A percentile compares a stretch with the other conserved stretches of the same genome.
phyloP scores from a whole-genome alignment of 2,329 filamentous ascomycete genomes.

The Seiridium cupressi region DNA sequence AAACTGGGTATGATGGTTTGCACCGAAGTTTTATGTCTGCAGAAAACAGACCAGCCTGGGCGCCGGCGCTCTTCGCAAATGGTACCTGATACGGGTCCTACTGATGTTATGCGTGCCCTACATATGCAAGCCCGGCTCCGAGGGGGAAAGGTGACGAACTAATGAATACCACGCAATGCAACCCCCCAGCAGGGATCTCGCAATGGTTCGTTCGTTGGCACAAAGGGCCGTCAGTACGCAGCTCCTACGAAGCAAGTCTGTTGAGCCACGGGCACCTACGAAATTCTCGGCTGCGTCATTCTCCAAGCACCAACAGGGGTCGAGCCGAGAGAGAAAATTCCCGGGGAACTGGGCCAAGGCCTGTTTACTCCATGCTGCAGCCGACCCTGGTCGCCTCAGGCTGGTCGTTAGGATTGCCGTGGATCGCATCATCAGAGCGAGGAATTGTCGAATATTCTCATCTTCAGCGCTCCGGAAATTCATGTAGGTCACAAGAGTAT shows the following conservation, averaged over 20 bases:
- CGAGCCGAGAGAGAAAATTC: background rate
- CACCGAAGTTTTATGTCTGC: background rate
- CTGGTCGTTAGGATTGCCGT: background rate
- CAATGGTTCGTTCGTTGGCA: too few relatives aligned
- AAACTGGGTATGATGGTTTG: background rate
- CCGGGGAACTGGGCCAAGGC: constrained; percentile 5
- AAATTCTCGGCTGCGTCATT: background rate
- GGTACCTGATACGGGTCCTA: too few relatives aligned
- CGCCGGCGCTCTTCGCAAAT: too few relatives aligned
- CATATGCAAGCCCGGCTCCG: too few relatives aligned
- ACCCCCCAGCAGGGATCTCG: too few relatives aligned
- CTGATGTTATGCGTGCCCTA: too few relatives aligned
- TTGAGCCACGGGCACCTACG: background rate
- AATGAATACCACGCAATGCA: too few relatives aligned
- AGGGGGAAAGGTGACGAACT: too few relatives aligned
- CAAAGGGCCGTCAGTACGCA: background rate
- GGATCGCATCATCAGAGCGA: background rate
- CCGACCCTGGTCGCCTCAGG: background rate
- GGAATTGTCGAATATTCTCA: background rate
- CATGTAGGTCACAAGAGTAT: background rate
- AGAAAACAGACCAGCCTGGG: background rate
- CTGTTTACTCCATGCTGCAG: background rate
- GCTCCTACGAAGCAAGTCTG: background rate
- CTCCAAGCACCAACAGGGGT: constrained; percentile 2
- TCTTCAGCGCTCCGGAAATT: background rate